phyloP scores from a whole-genome alignment of 306 rosid species.

The Notholithocarpus densiflorus region DNA sequence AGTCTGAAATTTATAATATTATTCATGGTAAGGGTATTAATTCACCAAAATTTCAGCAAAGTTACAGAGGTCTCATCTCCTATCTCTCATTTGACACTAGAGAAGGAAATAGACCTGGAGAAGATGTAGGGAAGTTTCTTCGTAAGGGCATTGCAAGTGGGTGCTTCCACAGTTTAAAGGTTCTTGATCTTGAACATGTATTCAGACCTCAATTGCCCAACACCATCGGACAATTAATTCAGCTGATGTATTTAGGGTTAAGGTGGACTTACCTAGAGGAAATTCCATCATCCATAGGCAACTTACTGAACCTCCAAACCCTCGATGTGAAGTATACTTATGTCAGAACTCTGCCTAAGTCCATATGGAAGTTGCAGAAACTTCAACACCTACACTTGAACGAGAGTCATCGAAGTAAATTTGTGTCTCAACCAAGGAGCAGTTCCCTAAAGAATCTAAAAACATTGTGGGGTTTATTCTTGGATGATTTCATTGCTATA shows the following conservation, averaged over 20 bases:
- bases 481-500: constrained; percentile 23
- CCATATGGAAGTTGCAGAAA: constrained; percentile 31
- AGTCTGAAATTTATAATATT: too few species aligned
- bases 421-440: constrained; percentile 14
- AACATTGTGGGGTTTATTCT: constrained; percentile 36
- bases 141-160: constrained; percentile 6
- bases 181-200: constrained; percentile 22
- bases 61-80: too few species aligned
- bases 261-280: constrained; percentile 34
- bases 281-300: constrained; percentile 24
- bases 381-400: constrained; percentile 26
- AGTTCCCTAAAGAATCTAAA: constrained; percentile 9
- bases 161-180: background rate
- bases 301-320: constrained; percentile 28
- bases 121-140: constrained; percentile 22
- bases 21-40: too few species aligned
- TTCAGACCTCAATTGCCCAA: constrained; percentile 40
- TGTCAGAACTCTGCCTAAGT: constrained; percentile 26
- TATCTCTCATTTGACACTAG: background rate
- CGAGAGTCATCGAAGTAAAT: constrained; percentile 16
- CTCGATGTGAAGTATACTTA: constrained; percentile 40
- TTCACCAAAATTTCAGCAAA: too few species aligned
- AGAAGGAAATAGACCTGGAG: constrained; percentile 37
- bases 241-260: constrained; percentile 32
- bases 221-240: background rate